Evolutionary conservation across 441 rosid species (phyloP).

Genomic region (Pelargonium cotyledonis): DNA sequence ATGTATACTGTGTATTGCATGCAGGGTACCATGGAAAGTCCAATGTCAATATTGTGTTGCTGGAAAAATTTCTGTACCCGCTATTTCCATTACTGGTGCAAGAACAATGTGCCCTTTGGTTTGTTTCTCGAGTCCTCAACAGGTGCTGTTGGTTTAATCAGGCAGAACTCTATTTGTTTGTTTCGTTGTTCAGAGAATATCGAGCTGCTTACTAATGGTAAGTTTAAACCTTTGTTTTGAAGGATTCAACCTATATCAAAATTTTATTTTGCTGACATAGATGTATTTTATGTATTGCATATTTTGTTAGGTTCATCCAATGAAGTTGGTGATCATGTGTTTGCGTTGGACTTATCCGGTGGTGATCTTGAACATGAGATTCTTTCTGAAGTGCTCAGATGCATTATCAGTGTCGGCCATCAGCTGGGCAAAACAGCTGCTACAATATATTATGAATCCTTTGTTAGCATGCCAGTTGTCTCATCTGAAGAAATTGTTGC

Average conservation of each 20-base stretch:
- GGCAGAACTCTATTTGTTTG: constrained; percentile 72
- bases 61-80: constrained; percentile 78
- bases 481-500: constrained; percentile 72
- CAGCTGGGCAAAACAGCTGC: constrained; percentile 78
- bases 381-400: constrained; percentile 62
- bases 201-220: constrained; percentile 75
- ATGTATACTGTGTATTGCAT: constrained; percentile 22
- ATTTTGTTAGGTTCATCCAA: constrained; percentile 50
- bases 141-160: constrained; percentile 75
- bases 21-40: constrained; percentile 57
- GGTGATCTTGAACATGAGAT: constrained; percentile 49
- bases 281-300: constrained; percentile 16
- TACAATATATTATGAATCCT: constrained; percentile 73
- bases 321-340: constrained; percentile 36
- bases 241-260: background rate
- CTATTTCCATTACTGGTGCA: constrained; percentile 86
- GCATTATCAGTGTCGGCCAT: constrained; percentile 57
- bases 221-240: constrained; percentile 11
- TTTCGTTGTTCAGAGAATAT: constrained; percentile 63
- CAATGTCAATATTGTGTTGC: constrained; percentile 46
- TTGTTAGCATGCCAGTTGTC: constrained; percentile 47
- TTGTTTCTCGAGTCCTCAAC: constrained; percentile 50
- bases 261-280: background rate
- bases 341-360: constrained; percentile 39
- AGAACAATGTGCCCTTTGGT: constrained; percentile 60